A percentile compares a stretch with the other conserved stretches of the same genome.
phyloP scores from a whole-genome alignment of 2,329 filamentous ascomycete genomes.

The Sporothrix mexicana region DNA sequence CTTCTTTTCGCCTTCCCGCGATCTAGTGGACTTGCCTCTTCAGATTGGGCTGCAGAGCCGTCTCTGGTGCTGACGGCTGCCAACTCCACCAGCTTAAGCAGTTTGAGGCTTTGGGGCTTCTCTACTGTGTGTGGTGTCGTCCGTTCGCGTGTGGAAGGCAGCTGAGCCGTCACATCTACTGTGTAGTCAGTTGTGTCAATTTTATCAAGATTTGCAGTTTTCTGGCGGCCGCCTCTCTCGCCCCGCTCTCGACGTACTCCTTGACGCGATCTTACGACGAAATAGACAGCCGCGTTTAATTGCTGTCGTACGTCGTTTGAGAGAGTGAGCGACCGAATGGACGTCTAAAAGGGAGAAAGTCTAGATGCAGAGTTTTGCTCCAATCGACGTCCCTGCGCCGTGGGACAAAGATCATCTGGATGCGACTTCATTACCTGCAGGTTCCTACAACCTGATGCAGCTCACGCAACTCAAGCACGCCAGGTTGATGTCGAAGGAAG shows the following conservation, averaged over 20 bases:
- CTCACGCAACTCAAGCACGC: not conserved
- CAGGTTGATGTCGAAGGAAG: not conserved
- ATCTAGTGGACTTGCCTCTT: slow-evolving; percentile 6
- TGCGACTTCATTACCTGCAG: slow-evolving; percentile 22
- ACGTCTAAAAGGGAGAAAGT: not conserved
- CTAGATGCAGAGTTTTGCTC: not conserved
- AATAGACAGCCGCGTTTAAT: not conserved
- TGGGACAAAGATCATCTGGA: slow-evolving; percentile 1
- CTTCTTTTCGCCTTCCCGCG: not conserved
- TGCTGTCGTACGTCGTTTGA: slow-evolving; percentile 18
- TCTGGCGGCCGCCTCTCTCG: not conserved
- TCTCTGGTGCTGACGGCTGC: slow-evolving; percentile 23
- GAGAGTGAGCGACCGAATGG: not conserved
- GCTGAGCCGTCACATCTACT: not conserved
- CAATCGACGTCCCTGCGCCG: not conserved
- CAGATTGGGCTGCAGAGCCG: slow-evolving; percentile 23
- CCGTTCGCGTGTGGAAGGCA: too few species aligned
- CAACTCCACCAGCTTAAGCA: slow-evolving; percentile 21
- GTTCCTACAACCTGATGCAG: not conserved
- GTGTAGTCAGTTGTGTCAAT: not conserved
- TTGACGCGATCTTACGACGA: slow-evolving; percentile 24
- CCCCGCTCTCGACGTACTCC: slow-evolving; percentile 1
- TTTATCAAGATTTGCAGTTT: not conserved
- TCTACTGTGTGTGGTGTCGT: not conserved
- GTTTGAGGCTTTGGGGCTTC: not conserved